Conservation (phyloP, 1,284 basidiomycete species). For the Porogramme epimiltina region DNA sequence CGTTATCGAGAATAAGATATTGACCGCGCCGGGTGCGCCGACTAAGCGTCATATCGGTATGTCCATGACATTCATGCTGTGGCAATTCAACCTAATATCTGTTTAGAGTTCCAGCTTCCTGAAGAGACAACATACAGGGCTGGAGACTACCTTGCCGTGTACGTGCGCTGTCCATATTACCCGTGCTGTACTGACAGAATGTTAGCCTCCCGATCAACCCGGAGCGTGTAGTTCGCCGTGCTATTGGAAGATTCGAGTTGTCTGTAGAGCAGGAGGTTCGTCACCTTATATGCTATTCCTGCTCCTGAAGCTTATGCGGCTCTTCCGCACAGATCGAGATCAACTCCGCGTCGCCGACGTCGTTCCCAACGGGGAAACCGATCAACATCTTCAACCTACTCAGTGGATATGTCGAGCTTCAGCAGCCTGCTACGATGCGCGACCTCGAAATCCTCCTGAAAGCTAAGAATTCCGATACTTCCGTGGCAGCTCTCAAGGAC, state of each 20-base stretch:
- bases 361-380: slow-evolving; percentile 43
- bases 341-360: slow-evolving; percentile 39
- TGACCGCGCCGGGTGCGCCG: slow-evolving; percentile 42
- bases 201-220: slow-evolving; percentile 45
- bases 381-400: slow-evolving; percentile 41
- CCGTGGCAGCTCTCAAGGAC: slow-evolving; percentile 25
- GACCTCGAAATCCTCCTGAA: slow-evolving; percentile 35
- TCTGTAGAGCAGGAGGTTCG: slow-evolving; percentile 46
- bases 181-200: no score
- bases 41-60: slow-evolving; percentile 43
- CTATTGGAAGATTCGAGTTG: slow-evolving; percentile 42
- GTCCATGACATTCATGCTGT: background rate
- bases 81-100: background rate
- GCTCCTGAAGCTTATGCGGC: background rate
- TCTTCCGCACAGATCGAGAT: slow-evolving; percentile 46
- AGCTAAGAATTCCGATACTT: slow-evolving; percentile 18
- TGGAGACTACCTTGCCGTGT: slow-evolving; percentile 53
- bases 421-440: slow-evolving; percentile 44
- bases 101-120: slow-evolving; percentile 41
- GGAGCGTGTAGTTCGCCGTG: slow-evolving; percentile 40
- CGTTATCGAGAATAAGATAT: slow-evolving; percentile 42
- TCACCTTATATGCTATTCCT: background rate
- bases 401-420: slow-evolving; percentile 50
- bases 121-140: slow-evolving; percentile 38
- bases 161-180: slow-evolving; percentile 4